Conservation (phyloP, 805 yeast species). For the Kluyveromyces starmeri region DNA sequence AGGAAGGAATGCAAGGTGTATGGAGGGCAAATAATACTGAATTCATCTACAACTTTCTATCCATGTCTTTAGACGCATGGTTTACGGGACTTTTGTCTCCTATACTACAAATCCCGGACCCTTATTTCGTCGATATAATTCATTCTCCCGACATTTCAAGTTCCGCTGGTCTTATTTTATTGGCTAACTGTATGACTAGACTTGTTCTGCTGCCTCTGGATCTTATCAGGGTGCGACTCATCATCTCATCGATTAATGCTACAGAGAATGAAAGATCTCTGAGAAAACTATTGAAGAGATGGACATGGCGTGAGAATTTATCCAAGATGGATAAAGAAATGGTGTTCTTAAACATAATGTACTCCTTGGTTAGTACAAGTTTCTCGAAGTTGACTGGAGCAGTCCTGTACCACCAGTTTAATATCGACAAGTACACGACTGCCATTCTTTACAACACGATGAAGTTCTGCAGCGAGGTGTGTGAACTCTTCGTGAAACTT, state of each 20-base stretch:
- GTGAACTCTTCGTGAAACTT: constrained; percentile 65
- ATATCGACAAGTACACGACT: constrained; percentile 57
- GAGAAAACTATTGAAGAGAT: constrained; percentile 49
- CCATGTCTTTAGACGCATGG: constrained; percentile 83
- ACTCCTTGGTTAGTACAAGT: constrained; percentile 50
- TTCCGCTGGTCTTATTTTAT: constrained; percentile 57
- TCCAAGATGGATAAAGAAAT: constrained; percentile 50
- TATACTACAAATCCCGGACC: constrained; percentile 75
- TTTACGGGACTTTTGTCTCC: constrained; percentile 82
- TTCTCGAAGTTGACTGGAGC: constrained; percentile 63
- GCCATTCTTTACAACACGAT: constrained; percentile 52
- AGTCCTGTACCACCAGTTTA: constrained; percentile 47
- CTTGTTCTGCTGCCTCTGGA: constrained; percentile 72
- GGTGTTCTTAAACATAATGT: constrained; percentile 57
- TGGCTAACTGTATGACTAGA: constrained; percentile 67
- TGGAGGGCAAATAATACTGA: constrained; percentile 73
- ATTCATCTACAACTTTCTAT: constrained; percentile 65
- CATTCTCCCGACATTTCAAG: constrained; percentile 70
- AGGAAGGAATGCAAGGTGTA: constrained; percentile 63
- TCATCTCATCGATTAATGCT: constrained; percentile 53
- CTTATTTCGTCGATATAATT: constrained; percentile 70
- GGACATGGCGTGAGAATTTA: constrained; percentile 32
- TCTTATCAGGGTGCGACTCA: constrained; percentile 66
- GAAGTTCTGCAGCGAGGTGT: constrained; percentile 49
- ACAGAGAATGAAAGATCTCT: constrained; percentile 49